Evolutionary conservation across 2,329 filamentous ascomycete species (phyloP).

Genomic region (Fusarium clavum): DNA sequence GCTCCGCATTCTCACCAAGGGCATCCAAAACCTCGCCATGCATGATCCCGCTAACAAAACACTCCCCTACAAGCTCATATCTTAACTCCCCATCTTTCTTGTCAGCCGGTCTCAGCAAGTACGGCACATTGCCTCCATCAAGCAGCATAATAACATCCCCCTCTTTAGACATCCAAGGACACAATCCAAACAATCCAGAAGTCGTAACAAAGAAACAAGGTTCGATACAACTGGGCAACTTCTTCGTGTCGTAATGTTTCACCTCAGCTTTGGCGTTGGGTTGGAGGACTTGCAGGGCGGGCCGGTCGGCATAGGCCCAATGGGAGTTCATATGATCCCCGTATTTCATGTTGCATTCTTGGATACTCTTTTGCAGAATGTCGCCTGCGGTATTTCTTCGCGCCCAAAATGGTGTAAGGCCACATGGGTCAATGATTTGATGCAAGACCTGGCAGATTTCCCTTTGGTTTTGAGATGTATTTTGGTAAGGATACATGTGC

Average conservation of each 20-base stretch:
- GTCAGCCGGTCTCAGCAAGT: conserved; percentile 1
- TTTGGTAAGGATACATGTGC: conserved; percentile 20
- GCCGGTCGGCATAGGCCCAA: background rate
- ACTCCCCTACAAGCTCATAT: conserved; percentile 29
- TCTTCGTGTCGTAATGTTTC: conserved; percentile 7
- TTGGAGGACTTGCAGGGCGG: background rate
- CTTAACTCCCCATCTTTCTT: background rate
- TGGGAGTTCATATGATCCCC: conserved; percentile 24
- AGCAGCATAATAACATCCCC: conserved; percentile 22
- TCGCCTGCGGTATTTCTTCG: background rate
- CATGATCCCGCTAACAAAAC: conserved; percentile 30
- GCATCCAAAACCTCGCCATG: conserved; percentile 17
- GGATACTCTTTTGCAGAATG: background rate
- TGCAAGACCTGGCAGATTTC: conserved; percentile 19
- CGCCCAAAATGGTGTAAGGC: conserved; percentile 22
- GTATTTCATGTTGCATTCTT: conserved; percentile 19
- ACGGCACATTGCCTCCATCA: conserved; percentile 30
- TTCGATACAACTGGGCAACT: conserved; percentile 10
- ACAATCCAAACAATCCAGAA: conserved; percentile 19
- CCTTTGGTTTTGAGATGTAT: background rate
- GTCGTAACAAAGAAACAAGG: conserved; percentile 26
- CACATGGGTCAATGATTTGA: conserved; percentile 30
- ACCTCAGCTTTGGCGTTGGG: fast-evolving
- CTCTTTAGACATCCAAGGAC: conserved; percentile 30
- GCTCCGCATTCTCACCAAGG: background rate